Evolutionary conservation across 805 yeast genomes (phyloP), one percentile per base, ranked within the genome.

Genomic region (Kurtzmaniella fragi): DNA sequence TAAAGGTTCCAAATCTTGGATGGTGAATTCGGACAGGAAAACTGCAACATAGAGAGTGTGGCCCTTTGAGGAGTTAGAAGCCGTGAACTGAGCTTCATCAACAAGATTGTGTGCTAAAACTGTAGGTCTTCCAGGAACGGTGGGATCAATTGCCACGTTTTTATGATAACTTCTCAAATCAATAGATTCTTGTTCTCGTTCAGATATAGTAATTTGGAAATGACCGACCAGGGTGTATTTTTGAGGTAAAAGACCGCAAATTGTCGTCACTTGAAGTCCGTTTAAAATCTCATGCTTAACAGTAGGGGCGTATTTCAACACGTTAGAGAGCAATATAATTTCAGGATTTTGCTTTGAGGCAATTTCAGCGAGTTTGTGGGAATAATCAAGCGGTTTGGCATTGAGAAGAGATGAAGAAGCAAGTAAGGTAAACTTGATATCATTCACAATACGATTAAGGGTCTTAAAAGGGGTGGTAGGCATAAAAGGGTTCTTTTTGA

Each of bases 401-500:
- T 48, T 49, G 26, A 67, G 52, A 15, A 67, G 48, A 34, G 59
- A 52, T 37, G 30, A 28, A 17, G 42, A 46, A 41, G n/a, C 36
- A 45, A 10, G 54, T 3, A 54, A 38, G 1, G 54, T 43, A 57
- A 56, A 70, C 38, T 73, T 62, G 25, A 84, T 52, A 50, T 84
- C 91, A 53, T 82, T 88, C 16, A 83, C 48, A 15, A 84, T 64
- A 39, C 91, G 64, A 49, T 84, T 84, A 5, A 81, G 59, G 0
- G 91, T 82, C 49, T 84, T 84, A 59, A 77, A 77, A 3, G 61
- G 72, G 59, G 35, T 55, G 25, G 5, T 20, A 5, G 25, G 25
- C 7, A 20, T 23, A 23, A 7, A 28, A 32, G 42, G 52, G 56
- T 66, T 1, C 45, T 54, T 1, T 46, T 44, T 2, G 61, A 56